A percentile compares a stretch with the other conserved stretches of the same genome.
These are phyloP conservation scores for Coemansia sp. DNA, from an alignment of 192 early-diverging fungal genomes.

Conservation along the genomic window DNA sequence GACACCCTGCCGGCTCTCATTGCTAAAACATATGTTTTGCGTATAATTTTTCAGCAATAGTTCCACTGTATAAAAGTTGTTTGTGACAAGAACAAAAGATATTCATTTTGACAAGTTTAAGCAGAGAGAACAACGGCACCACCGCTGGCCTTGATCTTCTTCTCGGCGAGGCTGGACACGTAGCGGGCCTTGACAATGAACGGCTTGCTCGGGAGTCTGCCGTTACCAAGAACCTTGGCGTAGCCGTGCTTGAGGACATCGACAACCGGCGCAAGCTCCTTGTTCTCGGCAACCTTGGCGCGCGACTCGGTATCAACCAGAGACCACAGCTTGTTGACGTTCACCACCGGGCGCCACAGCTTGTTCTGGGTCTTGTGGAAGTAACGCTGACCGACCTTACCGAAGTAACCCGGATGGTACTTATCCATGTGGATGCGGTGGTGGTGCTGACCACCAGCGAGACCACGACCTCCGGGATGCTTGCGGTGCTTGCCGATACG, in stretches of 20 bases:
- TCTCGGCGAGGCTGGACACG: constrained; percentile 89
- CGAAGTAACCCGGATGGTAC: constrained; percentile 99
- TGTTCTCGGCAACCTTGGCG: constrained; percentile 75
- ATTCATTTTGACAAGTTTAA: constrained; percentile 29
- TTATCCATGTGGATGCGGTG: constrained; percentile 99
- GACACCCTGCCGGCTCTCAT: too few relatives aligned
- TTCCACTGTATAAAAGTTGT: constrained; percentile 8
- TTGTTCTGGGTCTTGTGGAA: constrained; percentile 95
- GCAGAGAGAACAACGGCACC: constrained; percentile 66
- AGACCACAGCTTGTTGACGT: constrained; percentile 93
- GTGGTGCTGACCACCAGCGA: constrained; percentile 99
- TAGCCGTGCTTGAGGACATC: constrained; percentile 80
- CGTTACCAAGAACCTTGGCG: constrained; percentile 96
- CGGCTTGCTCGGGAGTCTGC: constrained; percentile 81
- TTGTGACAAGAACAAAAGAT: constrained; percentile 10
- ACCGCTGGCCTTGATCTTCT: constrained; percentile 98
- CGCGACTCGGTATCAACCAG: constrained; percentile 85
- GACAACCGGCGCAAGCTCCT: constrained; percentile 90
- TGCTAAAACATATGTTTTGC: not conserved
- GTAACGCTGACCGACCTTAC: constrained; percentile 99
- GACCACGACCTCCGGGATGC: constrained; percentile 99
- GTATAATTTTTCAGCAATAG: not conserved
- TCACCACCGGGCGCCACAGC: constrained; percentile 83
- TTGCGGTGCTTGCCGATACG: constrained; percentile 99
- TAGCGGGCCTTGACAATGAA: constrained; percentile 95